A percentile compares a stretch with the other conserved stretches of the same genome.
These are phyloP conservation scores for Ophiocordyceps australis DNA, from an alignment of 2,329 filamentous ascomycete genomes.

Conservation along the genomic window DNA sequence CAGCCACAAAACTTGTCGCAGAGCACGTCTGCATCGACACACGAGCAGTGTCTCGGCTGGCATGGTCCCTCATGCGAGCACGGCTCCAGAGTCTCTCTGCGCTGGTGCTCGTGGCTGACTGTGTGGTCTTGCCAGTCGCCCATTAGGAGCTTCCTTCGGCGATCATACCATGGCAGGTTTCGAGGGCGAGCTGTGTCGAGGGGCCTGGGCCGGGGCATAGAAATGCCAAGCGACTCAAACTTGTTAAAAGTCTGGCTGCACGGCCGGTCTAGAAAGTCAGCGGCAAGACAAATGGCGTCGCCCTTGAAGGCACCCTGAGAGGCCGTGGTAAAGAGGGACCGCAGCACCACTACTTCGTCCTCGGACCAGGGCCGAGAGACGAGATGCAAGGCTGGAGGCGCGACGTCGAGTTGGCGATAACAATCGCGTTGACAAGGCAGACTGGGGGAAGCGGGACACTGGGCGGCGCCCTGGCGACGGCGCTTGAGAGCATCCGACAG, in stretches of 20 bases:
- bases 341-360: conserved; percentile 27
- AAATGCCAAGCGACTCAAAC: conserved; percentile 8
- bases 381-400: too few species aligned
- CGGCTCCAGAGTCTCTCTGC: conserved; percentile 39
- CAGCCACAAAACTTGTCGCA: conserved; percentile 60
- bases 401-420: conserved; percentile 9
- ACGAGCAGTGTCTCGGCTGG: conserved; percentile 39
- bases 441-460: conserved; percentile 2
- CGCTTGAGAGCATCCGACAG: conserved; percentile 14
- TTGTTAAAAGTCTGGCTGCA: conserved; percentile 30
- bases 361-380: conserved; percentile 29
- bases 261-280: conserved; percentile 27
- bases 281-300: conserved; percentile 28
- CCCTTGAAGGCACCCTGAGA: conserved; percentile 19
- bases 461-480: conserved; percentile 5
- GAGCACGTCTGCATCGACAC: conserved; percentile 39
- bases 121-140: conserved; percentile 38
- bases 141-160: conserved; percentile 31
- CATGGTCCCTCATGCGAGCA: conserved; percentile 56
- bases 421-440: conserved; percentile 22
- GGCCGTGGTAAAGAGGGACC: conserved; percentile 23
- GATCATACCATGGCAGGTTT: conserved; percentile 35
- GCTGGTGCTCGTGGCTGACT: conserved; percentile 33
- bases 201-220: conserved; percentile 7
- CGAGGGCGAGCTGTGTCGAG: conserved; percentile 19